Evolutionary conservation across 257 asterid genomes (phyloP), one percentile per base, ranked within the genome.

Genomic region (Plectranthus barbatus): DNA sequence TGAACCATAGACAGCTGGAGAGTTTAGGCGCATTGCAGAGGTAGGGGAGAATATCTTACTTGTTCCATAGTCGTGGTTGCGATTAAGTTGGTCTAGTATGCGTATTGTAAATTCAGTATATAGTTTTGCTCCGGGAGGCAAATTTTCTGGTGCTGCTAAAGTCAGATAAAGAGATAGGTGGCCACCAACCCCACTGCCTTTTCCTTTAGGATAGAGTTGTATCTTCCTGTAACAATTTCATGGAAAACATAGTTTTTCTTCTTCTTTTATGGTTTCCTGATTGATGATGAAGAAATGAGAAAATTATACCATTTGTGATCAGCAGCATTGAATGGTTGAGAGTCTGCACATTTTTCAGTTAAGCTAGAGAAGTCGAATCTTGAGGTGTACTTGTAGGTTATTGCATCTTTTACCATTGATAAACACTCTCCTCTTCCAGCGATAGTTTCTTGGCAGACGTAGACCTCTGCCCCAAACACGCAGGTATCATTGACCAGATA

Each of bases 401-500:
- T 44, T 63, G 90, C 72, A 42, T 80, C 88, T 73, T 87, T 81
- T 21, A 80, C 29, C 95, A 84, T 81, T 11, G 75, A 49, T n/a
- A n/a, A n/a, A n/a, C 71, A 51, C 65, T 85, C 94, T 21, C 82
- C 88, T 76, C 66, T 79, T 40, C 72, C 79, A 0, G 49, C 67
- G 49, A 41, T 65, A 34, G n/a, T 75, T 61, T 85, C 86, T 47
- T 68, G 79, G 65, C 67, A 41, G 46, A 84, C 70, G 45, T 81
- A 84, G 19, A 87, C 70, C 56, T 83, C 91, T n/a, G 85, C 88
- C 48, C 88, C 95, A 67, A 84, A 77, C n/a, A 81, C 77, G 26
- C 86, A 81, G 0, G 60, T 72, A 48, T 85, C 91, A 6, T 85
- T 57, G 9, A 74, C 69, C 47, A 81, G 72, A 73, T 85, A 87